Percentiles rank a stretch among this genome's conserved stretches.
phyloP scores from a whole-genome alignment of 2,329 filamentous ascomycete genomes.

The Aureobasidium vineae region DNA sequence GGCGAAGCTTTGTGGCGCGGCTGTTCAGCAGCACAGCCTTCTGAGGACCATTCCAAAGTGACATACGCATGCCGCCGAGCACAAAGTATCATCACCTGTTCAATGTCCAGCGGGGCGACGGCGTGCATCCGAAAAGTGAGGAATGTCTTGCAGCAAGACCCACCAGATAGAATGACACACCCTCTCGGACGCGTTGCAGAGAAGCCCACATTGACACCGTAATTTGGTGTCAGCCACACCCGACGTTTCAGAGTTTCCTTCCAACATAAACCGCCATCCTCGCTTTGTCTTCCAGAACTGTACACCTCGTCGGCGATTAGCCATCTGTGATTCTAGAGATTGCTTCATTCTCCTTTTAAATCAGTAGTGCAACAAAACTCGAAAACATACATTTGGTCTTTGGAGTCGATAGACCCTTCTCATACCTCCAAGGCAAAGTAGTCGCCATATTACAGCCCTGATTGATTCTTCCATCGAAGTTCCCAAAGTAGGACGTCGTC shows the following conservation, averaged over 20 bases:
- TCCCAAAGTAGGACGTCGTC: neutral
- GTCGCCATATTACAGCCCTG: neutral
- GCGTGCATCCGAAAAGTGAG: neutral
- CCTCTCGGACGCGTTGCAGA: neutral
- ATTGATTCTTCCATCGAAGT: neutral
- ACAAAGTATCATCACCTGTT: neutral
- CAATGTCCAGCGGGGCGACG: neutral
- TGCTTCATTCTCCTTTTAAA: neutral
- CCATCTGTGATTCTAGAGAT: neutral
- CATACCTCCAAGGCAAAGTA: neutral
- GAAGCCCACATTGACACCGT: neutral
- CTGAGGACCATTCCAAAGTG: neutral
- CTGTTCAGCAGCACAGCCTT: constrained; percentile 4
- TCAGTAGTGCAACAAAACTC: neutral
- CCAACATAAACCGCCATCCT: neutral
- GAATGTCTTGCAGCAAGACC: neutral
- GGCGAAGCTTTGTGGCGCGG: constrained; percentile 6
- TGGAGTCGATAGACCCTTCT: neutral
- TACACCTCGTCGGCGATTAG: neutral
- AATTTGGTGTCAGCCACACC: neutral
- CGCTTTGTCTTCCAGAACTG: neutral
- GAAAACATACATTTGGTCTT: neutral
- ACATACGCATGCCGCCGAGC: neutral
- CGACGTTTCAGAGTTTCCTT: neutral
- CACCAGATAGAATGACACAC: neutral